Evolutionary conservation across 768 basidiomycete genomes (phyloP).

Genomic region (Cyathus striatus): DNA sequence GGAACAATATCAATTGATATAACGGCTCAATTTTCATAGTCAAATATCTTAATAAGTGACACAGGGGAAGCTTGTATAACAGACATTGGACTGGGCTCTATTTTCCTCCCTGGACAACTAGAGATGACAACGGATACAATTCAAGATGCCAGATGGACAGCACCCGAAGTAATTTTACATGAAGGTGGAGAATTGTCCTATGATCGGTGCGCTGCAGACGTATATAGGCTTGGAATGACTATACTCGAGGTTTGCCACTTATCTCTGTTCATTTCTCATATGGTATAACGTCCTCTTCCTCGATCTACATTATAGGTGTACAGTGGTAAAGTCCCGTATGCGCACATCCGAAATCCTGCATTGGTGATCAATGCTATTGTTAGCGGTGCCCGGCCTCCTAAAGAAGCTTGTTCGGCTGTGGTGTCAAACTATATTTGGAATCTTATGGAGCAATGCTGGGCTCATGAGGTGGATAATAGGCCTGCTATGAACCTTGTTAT

Average conservation of each 20-base stretch:
- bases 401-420: background rate
- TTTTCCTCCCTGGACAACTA: slow-evolving; percentile 5
- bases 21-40: slow-evolving; percentile 6
- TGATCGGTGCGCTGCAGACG: slow-evolving; percentile 10
- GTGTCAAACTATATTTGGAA: background rate
- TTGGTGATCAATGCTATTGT: background rate
- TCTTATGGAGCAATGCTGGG: background rate
- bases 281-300: background rate
- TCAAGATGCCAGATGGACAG: slow-evolving; percentile 13
- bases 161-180: slow-evolving; percentile 16
- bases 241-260: slow-evolving; percentile 16
- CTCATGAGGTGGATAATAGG: background rate
- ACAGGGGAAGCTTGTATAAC: slow-evolving; percentile 12
- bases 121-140: slow-evolving; percentile 4
- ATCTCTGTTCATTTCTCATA: background rate
- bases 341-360: background rate
- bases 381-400: background rate
- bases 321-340: background rate
- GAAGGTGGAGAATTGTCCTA: background rate
- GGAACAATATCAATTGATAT: background rate
- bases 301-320: background rate
- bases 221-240: slow-evolving; percentile 19
- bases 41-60: slow-evolving; percentile 18
- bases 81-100: slow-evolving; percentile 12
- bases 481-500: background rate